A percentile compares a stretch with the other conserved stretches of the same genome.
Evolutionary conservation across 495 filamentous ascomycete species (phyloP).

Genomic region (Penicillium samsonianum): DNA sequence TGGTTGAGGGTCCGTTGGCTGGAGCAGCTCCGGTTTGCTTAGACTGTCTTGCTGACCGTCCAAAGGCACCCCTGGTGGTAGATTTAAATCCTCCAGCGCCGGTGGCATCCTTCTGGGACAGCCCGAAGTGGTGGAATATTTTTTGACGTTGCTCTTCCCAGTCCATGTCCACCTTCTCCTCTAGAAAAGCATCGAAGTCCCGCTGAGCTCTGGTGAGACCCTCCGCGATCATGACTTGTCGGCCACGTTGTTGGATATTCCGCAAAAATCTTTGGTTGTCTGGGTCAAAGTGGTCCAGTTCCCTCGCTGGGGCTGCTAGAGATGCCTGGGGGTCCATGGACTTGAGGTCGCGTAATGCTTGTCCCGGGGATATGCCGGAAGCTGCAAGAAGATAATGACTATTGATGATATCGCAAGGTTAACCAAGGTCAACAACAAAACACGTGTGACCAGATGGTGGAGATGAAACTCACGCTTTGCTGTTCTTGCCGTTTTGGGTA

Average conservation of each 20-base stretch:
- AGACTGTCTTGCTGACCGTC: slow-evolving; percentile 52
- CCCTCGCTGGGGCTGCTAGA: slow-evolving; percentile 44
- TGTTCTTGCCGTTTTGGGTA: slow-evolving; percentile 51
- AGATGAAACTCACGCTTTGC: slow-evolving; percentile 59
- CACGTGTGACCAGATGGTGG: neutral
- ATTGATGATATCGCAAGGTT: slow-evolving; percentile 11
- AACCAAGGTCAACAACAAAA: neutral
- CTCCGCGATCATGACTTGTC: slow-evolving; percentile 85
- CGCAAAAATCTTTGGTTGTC: slow-evolving; percentile 82
- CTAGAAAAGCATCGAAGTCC: slow-evolving; percentile 90
- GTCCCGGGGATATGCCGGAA: slow-evolving; percentile 80
- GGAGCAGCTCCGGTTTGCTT: slow-evolving; percentile 34
- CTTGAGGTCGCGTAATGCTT: slow-evolving; percentile 76
- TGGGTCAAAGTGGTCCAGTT: slow-evolving; percentile 58
- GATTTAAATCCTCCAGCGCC: slow-evolving; percentile 42
- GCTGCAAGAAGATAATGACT: slow-evolving; percentile 84
- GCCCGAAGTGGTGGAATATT: slow-evolving; percentile 95
- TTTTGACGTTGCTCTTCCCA: slow-evolving; percentile 91
- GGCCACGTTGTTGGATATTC: slow-evolving; percentile 85
- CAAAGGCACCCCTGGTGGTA: slow-evolving; percentile 55
- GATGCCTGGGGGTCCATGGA: slow-evolving; percentile 52
- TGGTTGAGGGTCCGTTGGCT: slow-evolving; percentile 34
- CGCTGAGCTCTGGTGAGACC: slow-evolving; percentile 79
- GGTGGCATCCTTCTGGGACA: slow-evolving; percentile 62
- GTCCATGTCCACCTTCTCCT: slow-evolving; percentile 90